Percentiles rank a stretch among this genome's conserved stretches.
Conservation (phyloP, 2,329 filamentous ascomycete genomes). For the Nemania bipapillata region DNA sequence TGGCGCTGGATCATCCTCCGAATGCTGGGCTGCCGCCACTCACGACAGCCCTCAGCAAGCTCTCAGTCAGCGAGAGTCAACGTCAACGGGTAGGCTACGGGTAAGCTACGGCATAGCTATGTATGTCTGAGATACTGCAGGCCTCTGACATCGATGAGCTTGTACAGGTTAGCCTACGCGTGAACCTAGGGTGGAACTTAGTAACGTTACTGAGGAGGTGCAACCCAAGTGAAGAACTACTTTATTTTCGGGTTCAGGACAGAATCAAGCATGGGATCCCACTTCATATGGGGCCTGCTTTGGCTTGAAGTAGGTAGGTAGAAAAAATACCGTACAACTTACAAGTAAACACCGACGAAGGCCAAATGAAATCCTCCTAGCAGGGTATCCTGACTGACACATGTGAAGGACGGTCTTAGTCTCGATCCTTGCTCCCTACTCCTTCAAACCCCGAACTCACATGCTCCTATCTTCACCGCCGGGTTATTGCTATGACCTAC, state of each 20-base stretch:
- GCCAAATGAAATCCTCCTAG: too few species aligned
- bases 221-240: neutral
- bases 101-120: neutral
- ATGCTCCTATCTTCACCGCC: slow-evolving; percentile 22
- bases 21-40: neutral
- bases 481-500: neutral
- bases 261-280: neutral
- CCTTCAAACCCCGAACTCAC: neutral
- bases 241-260: neutral
- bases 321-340: too few species aligned
- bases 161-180: neutral
- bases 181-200: neutral
- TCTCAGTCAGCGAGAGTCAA: neutral
- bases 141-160: neutral
- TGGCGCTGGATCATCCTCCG: neutral
- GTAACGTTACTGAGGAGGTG: neutral
- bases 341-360: too few species aligned
- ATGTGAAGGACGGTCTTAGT: neutral
- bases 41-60: neutral
- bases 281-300: neutral
- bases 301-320: neutral
- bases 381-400: neutral
- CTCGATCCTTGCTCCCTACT: neutral
- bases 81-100: neutral
- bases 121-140: neutral